These are phyloP conservation scores for Phytophthora aleatoria DNA, from an alignment of 352 stramenopile genomes.

Conservation along the genomic window DNA sequence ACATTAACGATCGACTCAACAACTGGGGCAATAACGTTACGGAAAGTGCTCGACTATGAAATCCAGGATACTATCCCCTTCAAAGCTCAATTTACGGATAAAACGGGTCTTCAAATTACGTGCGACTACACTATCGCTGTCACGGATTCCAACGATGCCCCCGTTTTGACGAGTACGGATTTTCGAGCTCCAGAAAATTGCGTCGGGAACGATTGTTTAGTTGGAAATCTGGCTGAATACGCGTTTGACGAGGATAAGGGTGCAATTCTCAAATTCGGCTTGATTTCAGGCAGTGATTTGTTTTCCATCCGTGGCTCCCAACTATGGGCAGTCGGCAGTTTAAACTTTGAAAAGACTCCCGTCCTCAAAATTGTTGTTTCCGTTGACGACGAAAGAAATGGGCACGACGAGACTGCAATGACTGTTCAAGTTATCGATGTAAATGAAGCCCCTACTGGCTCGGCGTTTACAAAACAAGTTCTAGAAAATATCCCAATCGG, in stretches of 20 bases:
- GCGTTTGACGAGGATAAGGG: constrained; percentile 54
- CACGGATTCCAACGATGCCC: constrained; percentile 51
- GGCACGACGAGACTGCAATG: constrained; percentile 21
- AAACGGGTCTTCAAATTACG: constrained; percentile 34
- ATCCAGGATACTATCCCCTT: constrained; percentile 39
- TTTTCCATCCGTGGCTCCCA: constrained; percentile 24
- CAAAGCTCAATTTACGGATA: constrained; percentile 51
- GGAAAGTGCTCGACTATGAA: constrained; percentile 47
- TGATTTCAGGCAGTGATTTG: constrained; percentile 9
- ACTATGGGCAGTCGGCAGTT: constrained; percentile 17
- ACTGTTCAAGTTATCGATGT: constrained; percentile 35
- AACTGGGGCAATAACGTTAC: constrained; percentile 32
- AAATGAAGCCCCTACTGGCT: constrained; percentile 37
- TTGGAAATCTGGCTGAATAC: constrained; percentile 43
- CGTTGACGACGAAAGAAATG: constrained; percentile 30
- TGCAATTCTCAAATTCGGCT: constrained; percentile 38
- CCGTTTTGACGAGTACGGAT: constrained; percentile 36
- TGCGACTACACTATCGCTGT: constrained; percentile 55
- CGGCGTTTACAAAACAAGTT: constrained; percentile 32
- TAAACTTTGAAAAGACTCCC: constrained; percentile 27
- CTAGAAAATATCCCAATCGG: constrained; percentile 44
- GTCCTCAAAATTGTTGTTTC: constrained; percentile 31
- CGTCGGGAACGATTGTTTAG: constrained; percentile 42
- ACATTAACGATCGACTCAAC: constrained; percentile 12
- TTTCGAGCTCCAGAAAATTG: constrained; percentile 64